Conservation (phyloP, 2,329 filamentous ascomycete species). For the Fusarium sp. region DNA sequence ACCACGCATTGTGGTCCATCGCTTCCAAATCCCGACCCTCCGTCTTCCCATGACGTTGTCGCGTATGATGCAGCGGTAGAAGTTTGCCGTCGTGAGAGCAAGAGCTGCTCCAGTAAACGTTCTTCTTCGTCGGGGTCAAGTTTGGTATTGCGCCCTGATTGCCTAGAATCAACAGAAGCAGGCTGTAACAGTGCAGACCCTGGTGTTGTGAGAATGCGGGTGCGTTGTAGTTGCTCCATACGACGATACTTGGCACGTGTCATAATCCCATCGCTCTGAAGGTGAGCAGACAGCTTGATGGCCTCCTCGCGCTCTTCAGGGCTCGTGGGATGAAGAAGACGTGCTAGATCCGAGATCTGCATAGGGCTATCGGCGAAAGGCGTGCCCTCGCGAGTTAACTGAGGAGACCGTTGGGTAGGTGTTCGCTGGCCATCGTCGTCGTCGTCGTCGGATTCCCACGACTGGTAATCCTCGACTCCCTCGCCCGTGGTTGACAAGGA, state of each 20-base stretch:
- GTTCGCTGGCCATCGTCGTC: slow-evolving; percentile 73
- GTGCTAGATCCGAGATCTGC: slow-evolving; percentile 78
- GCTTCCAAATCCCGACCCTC: slow-evolving; percentile 79
- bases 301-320: slow-evolving; percentile 87
- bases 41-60: slow-evolving; percentile 73
- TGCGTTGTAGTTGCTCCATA: slow-evolving; percentile 77
- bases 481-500: slow-evolving; percentile 66
- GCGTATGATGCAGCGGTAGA: slow-evolving; percentile 26
- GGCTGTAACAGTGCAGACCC: slow-evolving; percentile 42
- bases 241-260: slow-evolving; percentile 85
- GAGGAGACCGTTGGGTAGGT: slow-evolving; percentile 77
- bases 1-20: slow-evolving; percentile 91
- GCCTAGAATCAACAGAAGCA: slow-evolving; percentile 16
- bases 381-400: slow-evolving; percentile 65
- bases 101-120: slow-evolving; percentile 72
- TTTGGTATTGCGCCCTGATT: slow-evolving; percentile 53
- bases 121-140: slow-evolving; percentile 72
- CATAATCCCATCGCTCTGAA: slow-evolving; percentile 79
- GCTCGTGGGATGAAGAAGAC: slow-evolving; percentile 84
- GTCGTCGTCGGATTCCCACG: slow-evolving; percentile 64
- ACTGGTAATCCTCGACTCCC: slow-evolving; percentile 61
- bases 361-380: slow-evolving; percentile 75
- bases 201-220: slow-evolving; percentile 68
- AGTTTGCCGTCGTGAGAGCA: slow-evolving; percentile 66
- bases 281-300: slow-evolving; percentile 83